Conservation (phyloP, 2,329 filamentous ascomycete genomes). For the Pleoardoris graminearum region DNA sequence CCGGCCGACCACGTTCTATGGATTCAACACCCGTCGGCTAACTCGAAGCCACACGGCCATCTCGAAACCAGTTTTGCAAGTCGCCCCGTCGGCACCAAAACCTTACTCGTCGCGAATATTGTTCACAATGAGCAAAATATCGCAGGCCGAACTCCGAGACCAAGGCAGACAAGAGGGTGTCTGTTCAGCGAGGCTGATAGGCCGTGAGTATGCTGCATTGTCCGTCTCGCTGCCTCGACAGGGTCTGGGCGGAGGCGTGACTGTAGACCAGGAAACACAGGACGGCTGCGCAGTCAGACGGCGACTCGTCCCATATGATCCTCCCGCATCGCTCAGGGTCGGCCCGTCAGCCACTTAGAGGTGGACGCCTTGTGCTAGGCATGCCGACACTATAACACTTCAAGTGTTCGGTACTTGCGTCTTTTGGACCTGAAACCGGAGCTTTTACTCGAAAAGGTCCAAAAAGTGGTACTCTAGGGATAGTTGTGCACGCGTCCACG, state of each 20-base stretch:
- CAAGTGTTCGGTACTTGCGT: constrained; percentile 1
- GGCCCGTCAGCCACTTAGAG: constrained; percentile 31
- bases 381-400: constrained; percentile 9
- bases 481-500: constrained; percentile 16
- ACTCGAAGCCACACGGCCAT: constrained; percentile 14
- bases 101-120: constrained; percentile 30
- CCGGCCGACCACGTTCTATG: constrained; percentile 16
- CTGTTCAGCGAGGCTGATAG: constrained; percentile 28
- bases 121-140: constrained; percentile 21
- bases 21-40: constrained; percentile 6
- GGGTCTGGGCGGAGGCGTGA: constrained; percentile 21
- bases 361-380: constrained; percentile 10
- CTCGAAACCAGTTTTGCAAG: constrained; percentile 18
- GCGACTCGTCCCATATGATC: constrained; percentile 22
- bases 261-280: constrained; percentile 21
- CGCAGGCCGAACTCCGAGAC: constrained; percentile 23
- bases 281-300: constrained; percentile 22
- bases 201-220: constrained; percentile 22
- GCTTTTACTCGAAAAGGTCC: constrained; percentile 2
- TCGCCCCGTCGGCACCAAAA: constrained; percentile 13
- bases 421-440: constrained; percentile 7
- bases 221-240: constrained; percentile 29
- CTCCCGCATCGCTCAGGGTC: constrained; percentile 33
- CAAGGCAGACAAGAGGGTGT: constrained; percentile 22
- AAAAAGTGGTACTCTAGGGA: constrained; percentile 11